Percentiles rank a stretch among this genome's conserved stretches.
Conservation (phyloP, 225 moss, liverwort and hornwort species). For the Pseudisothecium myosuroides region DNA sequence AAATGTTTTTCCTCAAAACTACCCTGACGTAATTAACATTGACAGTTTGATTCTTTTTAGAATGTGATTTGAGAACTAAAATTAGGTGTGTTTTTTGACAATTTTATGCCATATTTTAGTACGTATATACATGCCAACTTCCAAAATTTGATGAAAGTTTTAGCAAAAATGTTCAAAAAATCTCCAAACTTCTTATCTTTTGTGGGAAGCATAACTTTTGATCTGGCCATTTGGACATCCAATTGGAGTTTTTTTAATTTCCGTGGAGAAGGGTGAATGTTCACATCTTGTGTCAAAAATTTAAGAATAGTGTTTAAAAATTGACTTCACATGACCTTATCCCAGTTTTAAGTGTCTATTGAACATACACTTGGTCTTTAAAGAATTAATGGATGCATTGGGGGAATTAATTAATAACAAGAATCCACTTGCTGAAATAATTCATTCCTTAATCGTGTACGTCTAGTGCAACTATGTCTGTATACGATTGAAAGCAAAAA, state of each 20-base stretch:
- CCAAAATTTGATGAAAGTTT: neutral
- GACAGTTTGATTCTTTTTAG: neutral
- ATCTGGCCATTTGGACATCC: accelerated
- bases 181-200: neutral
- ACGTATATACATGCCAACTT: neutral
- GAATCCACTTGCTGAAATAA: neutral
- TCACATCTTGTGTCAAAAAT: too few relatives aligned
- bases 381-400: too few relatives aligned
- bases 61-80: neutral
- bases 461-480: neutral
- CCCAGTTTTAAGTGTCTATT: too few relatives aligned
- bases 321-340: neutral
- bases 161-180: neutral
- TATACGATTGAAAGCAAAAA: neutral
- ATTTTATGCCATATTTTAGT: neutral
- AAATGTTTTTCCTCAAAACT: neutral
- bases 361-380: too few relatives aligned
- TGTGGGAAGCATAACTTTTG: neutral
- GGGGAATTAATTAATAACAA: neutral
- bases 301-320: neutral
- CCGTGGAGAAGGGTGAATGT: accelerated
- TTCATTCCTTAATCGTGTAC: neutral
- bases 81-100: neutral
- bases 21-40: accelerated
- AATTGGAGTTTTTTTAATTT: neutral